Conservation (phyloP, 345 rosid species). For the Durio zibethinus region DNA sequence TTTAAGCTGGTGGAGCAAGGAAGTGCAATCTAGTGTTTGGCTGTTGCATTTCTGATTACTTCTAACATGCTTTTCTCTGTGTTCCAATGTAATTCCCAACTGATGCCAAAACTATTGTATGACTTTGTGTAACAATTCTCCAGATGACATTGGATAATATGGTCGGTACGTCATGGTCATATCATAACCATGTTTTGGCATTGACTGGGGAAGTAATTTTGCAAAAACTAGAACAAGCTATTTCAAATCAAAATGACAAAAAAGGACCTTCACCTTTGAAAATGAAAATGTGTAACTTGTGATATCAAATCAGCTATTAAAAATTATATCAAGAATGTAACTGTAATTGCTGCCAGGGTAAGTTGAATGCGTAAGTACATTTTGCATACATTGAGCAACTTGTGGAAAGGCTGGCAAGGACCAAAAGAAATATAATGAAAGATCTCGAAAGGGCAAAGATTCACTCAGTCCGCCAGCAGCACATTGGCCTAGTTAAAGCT, state of each 20-base stretch:
- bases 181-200: neutral
- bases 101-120: neutral
- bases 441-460: neutral
- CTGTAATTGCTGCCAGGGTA: neutral
- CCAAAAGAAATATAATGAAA: neutral
- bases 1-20: neutral
- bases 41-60: neutral
- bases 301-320: neutral
- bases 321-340: constrained; percentile 1
- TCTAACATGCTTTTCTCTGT: too few relatives aligned
- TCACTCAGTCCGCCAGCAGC: constrained; percentile 17
- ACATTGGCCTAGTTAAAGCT: constrained; percentile 54
- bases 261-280: neutral
- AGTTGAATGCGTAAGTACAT: neutral
- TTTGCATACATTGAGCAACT: neutral
- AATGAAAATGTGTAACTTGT: neutral
- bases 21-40: neutral
- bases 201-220: neutral
- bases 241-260: neutral
- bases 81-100: neutral
- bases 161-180: neutral
- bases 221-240: neutral
- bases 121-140: neutral
- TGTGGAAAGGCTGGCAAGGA: neutral
- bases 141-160: neutral